These are phyloP conservation scores for Eucalyptus cloeziana DNA, from an alignment of 345 rosid genomes.

Conservation along the genomic window DNA sequence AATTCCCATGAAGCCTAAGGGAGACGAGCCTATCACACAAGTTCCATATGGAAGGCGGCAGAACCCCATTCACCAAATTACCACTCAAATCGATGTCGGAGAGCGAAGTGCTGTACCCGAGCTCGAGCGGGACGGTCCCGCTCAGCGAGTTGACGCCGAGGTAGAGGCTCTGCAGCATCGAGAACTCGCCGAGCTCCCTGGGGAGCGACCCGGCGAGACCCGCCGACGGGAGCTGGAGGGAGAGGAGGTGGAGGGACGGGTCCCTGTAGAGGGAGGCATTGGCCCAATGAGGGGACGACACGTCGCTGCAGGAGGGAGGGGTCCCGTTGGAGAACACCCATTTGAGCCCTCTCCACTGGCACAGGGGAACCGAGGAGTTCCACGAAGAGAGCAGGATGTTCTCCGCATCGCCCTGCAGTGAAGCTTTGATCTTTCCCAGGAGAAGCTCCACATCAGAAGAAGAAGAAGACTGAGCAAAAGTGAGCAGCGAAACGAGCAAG, in stretches of 20 bases:
- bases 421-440: constrained; percentile 54
- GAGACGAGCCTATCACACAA: constrained; percentile 72
- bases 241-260: constrained; percentile 67
- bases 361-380: constrained; percentile 81
- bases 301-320: constrained; percentile 48
- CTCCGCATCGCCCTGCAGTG: constrained; percentile 69
- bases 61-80: constrained; percentile 47
- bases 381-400: constrained; percentile 83
- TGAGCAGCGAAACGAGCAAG: neutral
- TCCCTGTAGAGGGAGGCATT: constrained; percentile 54
- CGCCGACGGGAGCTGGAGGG: constrained; percentile 92
- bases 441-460: constrained; percentile 73
- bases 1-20: constrained; percentile 56
- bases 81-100: constrained; percentile 68
- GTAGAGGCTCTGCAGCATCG: constrained; percentile 75
- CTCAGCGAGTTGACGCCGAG: constrained; percentile 71
- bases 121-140: constrained; percentile 84
- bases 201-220: constrained; percentile 89
- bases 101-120: constrained; percentile 81
- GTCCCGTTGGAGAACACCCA: constrained; percentile 31
- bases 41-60: constrained; percentile 90
- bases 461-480: neutral
- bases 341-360: constrained; percentile 97
- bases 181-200: constrained; percentile 80
- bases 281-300: constrained; percentile 62